Conservation (phyloP, 2,329 filamentous ascomycete species). For the Davidsoniella australis region DNA sequence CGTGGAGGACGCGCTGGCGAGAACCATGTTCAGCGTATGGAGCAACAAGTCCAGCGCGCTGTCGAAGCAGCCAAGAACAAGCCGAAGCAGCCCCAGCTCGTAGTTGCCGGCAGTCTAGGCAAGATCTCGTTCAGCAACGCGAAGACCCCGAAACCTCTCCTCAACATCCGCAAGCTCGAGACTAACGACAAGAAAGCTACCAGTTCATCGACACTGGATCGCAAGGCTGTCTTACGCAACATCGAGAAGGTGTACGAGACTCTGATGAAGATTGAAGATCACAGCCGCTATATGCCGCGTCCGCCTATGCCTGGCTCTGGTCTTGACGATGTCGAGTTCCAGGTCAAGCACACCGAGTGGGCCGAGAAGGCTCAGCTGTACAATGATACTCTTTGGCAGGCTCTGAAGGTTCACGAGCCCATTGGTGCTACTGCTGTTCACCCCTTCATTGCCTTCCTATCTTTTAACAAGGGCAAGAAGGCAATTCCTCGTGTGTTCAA, state of each 20-base stretch:
- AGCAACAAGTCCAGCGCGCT: slow-evolving; percentile 93
- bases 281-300: slow-evolving; percentile 60
- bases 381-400: slow-evolving; percentile 66
- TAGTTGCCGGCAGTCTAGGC: slow-evolving; percentile 87
- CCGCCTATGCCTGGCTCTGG: slow-evolving; percentile 24
- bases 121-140: slow-evolving; percentile 99
- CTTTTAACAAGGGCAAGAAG: slow-evolving; percentile 91
- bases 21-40: slow-evolving; percentile 97
- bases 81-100: slow-evolving; percentile 92
- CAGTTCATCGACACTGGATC: slow-evolving; percentile 34
- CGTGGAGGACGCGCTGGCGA: slow-evolving; percentile 71
- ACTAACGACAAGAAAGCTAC: slow-evolving; percentile 31
- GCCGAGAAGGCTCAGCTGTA: slow-evolving; percentile 51
- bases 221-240: slow-evolving; percentile 67
- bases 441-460: slow-evolving; percentile 91
- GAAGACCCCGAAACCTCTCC: slow-evolving; percentile 84
- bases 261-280: slow-evolving; percentile 87
- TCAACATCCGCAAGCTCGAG: slow-evolving; percentile 75
- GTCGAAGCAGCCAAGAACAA: slow-evolving; percentile 95
- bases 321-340: slow-evolving; percentile 48
- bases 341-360: slow-evolving; percentile 67
- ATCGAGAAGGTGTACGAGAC: slow-evolving; percentile 79
- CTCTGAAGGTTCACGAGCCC: slow-evolving; percentile 83
- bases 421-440: slow-evolving; percentile 64
- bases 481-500: slow-evolving; percentile 88